Base-by-base conservation (phyloP, 2,329 filamentous ascomycete genomes). In the Pestalotiopsis sp. region DNA sequence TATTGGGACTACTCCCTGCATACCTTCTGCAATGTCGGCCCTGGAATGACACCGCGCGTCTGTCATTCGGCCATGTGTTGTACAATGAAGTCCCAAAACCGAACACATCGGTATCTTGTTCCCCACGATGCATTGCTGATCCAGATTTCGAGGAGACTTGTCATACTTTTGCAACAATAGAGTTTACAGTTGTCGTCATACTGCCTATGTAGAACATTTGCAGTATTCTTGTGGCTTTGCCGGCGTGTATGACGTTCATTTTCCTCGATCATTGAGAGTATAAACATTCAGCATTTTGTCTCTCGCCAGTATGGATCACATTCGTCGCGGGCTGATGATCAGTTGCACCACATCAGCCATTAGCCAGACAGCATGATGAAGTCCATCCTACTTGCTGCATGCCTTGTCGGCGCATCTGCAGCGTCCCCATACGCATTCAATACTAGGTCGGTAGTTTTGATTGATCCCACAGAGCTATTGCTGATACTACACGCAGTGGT, bases 181-280 rank as follows among this genome's bases (percentile, higher is more conserved):
- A 31, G 31, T 36, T 36, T 6, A 36, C 9, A 0, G 9, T 36
- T 36, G 31, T 36, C 31, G 31, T 36, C 31, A 36, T 36, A 36
- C 31, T 9, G 31, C 7, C 31, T 2, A 36, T 9, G 31, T 36
- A 36, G 31, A 36, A 36, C 2, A 9, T 36, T 9, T 36, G 31
- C 31, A 36, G 1, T 36, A 36, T 9, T 6, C 31, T 36, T 7
- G 1, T 9, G 31, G 9, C 31, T 36, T 1, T 6, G 31, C 2
- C 31, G 31, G 9, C 31, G 1, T 9, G 31, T 36, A 6, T 2
- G 31, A 36, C 31, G 31, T 36, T 36, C 31, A 36, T 36, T 36
- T 36, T 9, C 9, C 1, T 9, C 7, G 31, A 7, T 2, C 31
- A 0, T 9, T 6, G 1, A 1, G 31, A 9, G 1, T 6, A 36